These are phyloP conservation scores for Crithidia thermophila DNA, from an alignment of 208 protist genomes.

Conservation along the genomic window DNA sequence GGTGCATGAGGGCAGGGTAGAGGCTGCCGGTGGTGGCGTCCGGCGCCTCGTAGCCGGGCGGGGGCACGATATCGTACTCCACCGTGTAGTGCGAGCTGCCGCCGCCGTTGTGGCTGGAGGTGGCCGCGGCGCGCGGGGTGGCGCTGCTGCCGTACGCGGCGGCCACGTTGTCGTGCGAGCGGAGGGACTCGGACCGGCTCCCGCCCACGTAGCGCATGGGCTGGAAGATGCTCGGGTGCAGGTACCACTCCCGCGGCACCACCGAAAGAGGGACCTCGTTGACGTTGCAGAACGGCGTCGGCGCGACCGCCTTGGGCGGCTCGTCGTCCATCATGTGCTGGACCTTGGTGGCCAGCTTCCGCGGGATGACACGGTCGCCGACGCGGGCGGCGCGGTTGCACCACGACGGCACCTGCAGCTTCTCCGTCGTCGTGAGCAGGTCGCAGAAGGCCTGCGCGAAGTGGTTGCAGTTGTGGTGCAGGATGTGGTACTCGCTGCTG, in stretches of 20 bases:
- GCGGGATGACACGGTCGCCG: slow-evolving; percentile 68
- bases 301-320: slow-evolving; percentile 52
- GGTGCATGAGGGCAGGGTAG: slow-evolving; percentile 12
- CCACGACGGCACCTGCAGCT: slow-evolving; percentile 77
- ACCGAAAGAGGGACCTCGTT: slow-evolving; percentile 73
- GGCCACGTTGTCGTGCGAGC: slow-evolving; percentile 1
- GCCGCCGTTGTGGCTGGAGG: background rate
- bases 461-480: slow-evolving; percentile 94
- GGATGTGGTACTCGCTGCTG: slow-evolving; percentile 87
- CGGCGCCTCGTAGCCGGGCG: slow-evolving; percentile 14
- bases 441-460: slow-evolving; percentile 85
- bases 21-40: background rate
- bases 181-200: background rate
- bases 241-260: slow-evolving; percentile 76
- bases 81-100: slow-evolving; percentile 13
- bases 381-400: slow-evolving; percentile 89
- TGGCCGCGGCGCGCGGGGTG: background rate
- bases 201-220: slow-evolving; percentile 46
- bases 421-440: slow-evolving; percentile 74
- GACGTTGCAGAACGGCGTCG: slow-evolving; percentile 24
- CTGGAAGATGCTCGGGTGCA: slow-evolving; percentile 66
- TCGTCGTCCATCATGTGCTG: slow-evolving; percentile 79
- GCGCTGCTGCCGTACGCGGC: no score
- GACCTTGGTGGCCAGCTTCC: slow-evolving; percentile 69
- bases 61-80: slow-evolving; percentile 16